A percentile compares a stretch with the other conserved stretches of the same genome.
Conservation (phyloP, 768 basidiomycete genomes). For the Rhodotorula toruloides region DNA sequence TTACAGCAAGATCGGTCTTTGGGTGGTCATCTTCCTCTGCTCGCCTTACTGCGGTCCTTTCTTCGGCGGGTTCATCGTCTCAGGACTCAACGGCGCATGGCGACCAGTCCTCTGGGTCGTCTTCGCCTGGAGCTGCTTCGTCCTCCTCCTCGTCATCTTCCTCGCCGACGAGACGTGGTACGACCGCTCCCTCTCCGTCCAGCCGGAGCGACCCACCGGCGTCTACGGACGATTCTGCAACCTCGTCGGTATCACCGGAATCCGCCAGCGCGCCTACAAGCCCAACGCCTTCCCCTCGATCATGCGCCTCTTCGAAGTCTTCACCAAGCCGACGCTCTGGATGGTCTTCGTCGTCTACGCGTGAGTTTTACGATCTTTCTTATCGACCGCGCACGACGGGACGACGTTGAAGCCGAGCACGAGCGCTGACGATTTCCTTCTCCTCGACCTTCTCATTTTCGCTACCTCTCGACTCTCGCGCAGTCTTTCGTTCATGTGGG, state of each 20-base stretch:
- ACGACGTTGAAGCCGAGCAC: too few species aligned
- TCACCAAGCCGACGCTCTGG: conserved; percentile 25
- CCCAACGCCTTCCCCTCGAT: conserved; percentile 8
- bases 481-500: neutral
- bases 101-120: conserved; percentile 36
- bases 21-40: conserved; percentile 31
- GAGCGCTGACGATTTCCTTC: too few species aligned
- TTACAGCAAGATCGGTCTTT: conserved; percentile 33
- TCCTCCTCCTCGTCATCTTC: conserved; percentile 23
- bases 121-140: conserved; percentile 24
- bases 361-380: too few species aligned
- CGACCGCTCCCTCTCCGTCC: conserved; percentile 25
- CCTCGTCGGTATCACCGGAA: conserved; percentile 32
- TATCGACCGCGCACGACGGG: too few species aligned
- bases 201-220: conserved; percentile 23
- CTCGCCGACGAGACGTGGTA: conserved; percentile 38
- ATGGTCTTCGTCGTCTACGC: conserved; percentile 33
- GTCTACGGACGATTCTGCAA: conserved; percentile 22
- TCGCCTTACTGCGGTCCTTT: conserved; percentile 14
- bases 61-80: conserved; percentile 30
- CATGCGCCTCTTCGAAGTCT: conserved; percentile 33
- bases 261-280: conserved; percentile 34
- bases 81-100: conserved; percentile 26
- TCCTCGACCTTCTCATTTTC: neutral
- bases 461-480: neutral